These are phyloP conservation scores for Aspergillus egyptiacus DNA, from an alignment of 495 filamentous ascomycete species.

Conservation along the genomic window DNA sequence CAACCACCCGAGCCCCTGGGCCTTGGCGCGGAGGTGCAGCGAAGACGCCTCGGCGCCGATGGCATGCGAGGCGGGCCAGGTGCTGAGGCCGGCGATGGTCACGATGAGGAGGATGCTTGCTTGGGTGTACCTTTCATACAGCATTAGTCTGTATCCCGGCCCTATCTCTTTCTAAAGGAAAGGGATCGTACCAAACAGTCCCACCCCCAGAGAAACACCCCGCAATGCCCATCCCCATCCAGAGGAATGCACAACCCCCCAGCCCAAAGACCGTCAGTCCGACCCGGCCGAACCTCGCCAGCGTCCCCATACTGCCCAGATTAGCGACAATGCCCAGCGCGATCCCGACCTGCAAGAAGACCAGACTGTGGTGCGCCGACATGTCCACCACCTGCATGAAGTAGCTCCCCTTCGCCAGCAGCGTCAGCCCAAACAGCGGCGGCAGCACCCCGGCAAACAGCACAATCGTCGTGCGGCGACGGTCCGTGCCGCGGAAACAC, in stretches of 20 bases:
- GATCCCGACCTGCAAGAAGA: constrained; percentile 30
- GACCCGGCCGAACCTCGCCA: constrained; percentile 26
- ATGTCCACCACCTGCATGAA: constrained; percentile 34
- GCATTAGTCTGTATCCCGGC: too few relatives aligned
- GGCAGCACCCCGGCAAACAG: constrained; percentile 32
- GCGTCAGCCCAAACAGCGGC: constrained; percentile 27
- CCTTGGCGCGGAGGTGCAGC: constrained; percentile 28
- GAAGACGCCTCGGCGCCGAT: constrained; percentile 30
- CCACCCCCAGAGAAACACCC: constrained; percentile 27
- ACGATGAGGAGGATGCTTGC: constrained; percentile 25
- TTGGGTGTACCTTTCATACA: constrained; percentile 28
- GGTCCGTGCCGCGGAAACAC: constrained; percentile 40
- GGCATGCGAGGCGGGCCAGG: constrained; percentile 34
- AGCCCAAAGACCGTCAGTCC: constrained; percentile 20
- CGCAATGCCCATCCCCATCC: constrained; percentile 30
- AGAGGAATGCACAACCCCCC: constrained; percentile 17
- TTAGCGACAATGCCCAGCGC: constrained; percentile 29
- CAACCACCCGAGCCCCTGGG: constrained; percentile 34
- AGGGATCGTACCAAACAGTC: constrained; percentile 30
- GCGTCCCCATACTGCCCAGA: constrained; percentile 23
- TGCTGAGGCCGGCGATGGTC: constrained; percentile 23
- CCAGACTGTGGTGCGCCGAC: constrained; percentile 23
- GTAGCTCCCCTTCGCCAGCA: constrained; percentile 30
- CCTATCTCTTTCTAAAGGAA: too few relatives aligned
- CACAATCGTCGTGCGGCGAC: constrained; percentile 42